Percentiles rank a stretch among this genome's conserved stretches.
These are phyloP conservation scores for Fraxinus velutina DNA, from an alignment of 305 asterid genomes.

Conservation along the genomic window DNA sequence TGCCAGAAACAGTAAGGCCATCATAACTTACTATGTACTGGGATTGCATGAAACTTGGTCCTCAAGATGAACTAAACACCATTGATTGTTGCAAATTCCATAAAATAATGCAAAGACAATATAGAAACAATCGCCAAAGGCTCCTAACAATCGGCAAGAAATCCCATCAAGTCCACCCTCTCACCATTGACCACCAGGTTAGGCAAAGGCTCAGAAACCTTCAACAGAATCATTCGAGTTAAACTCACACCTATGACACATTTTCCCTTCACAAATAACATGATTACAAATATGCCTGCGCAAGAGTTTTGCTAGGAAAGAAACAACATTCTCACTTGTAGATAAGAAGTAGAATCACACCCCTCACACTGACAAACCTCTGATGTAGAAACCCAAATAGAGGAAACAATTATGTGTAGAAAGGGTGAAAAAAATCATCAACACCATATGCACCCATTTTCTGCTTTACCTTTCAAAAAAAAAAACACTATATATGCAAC, in stretches of 20 bases:
- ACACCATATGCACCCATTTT: too few species aligned
- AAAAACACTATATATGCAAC: not conserved
- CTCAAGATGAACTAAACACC: constrained; percentile 96
- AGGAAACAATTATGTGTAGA: not conserved
- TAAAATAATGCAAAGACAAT: constrained; percentile 85
- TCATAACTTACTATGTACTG: constrained; percentile 84
- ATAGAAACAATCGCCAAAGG: constrained; percentile 90
- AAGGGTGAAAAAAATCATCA: not conserved
- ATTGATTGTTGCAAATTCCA: constrained; percentile 94
- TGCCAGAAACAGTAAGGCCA: constrained; percentile 99
- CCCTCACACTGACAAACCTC: constrained; percentile 19
- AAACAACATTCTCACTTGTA: constrained; percentile 28
- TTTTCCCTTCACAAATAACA: constrained; percentile 55
- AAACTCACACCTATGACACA: constrained; percentile 58
- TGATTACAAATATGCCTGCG: constrained; percentile 43
- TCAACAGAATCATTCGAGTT: constrained; percentile 83
- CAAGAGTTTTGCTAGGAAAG: constrained; percentile 41
- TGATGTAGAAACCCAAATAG: constrained; percentile 11
- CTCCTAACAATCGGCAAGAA: constrained; percentile 84
- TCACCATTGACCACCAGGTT: constrained; percentile 76
- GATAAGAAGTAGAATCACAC: constrained; percentile 21
- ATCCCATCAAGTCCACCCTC: constrained; percentile 90
- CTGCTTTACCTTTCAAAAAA: too few species aligned
- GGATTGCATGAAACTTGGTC: constrained; percentile 87
- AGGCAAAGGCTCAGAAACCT: constrained; percentile 83